Evolutionary conservation across 1,284 basidiomycete genomes (phyloP).

Genomic region (Neolentinus lepideus): DNA sequence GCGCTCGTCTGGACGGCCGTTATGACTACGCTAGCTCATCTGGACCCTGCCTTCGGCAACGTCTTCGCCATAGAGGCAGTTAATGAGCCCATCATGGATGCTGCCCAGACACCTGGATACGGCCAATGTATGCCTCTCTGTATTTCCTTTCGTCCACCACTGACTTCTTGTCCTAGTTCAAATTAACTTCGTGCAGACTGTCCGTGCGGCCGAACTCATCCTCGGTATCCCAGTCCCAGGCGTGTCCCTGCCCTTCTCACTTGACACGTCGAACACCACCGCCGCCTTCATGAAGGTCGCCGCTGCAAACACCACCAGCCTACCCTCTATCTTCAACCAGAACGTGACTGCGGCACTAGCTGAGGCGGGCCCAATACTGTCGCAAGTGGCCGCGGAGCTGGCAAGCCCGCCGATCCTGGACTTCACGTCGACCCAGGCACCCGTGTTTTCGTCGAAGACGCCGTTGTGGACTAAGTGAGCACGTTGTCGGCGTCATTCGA

Average conservation of each 20-base stretch:
- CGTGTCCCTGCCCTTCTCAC: conserved; percentile 8
- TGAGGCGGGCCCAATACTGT: conserved; percentile 44
- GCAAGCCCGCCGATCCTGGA: conserved; percentile 21
- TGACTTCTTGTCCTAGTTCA: conserved; percentile 39
- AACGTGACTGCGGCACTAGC: conserved; percentile 38
- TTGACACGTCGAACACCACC: conserved; percentile 32
- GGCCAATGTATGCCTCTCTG: conserved; percentile 45
- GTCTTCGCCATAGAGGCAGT: conserved; percentile 71
- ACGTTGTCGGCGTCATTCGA: not conserved
- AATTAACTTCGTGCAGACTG: conserved; percentile 57
- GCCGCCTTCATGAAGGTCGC: conserved; percentile 29
- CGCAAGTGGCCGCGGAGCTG: conserved; percentile 31
- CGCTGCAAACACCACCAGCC: conserved; percentile 11
- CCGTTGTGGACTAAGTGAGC: conserved; percentile 46
- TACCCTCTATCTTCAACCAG: conserved; percentile 26
- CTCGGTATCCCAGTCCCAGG: conserved; percentile 42
- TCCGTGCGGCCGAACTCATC: conserved; percentile 56
- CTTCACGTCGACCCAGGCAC: conserved; percentile 7
- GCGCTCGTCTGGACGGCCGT: conserved; percentile 73
- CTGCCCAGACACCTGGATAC: conserved; percentile 53
- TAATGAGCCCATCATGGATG: conserved; percentile 72
- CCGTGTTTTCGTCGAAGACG: conserved; percentile 5
- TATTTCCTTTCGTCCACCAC: not conserved
- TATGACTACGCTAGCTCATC: conserved; percentile 64
- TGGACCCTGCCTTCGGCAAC: conserved; percentile 56